phyloP scores from a whole-genome alignment of 2,329 filamentous ascomycete genomes.

The Pseudopithomyces maydicus region DNA sequence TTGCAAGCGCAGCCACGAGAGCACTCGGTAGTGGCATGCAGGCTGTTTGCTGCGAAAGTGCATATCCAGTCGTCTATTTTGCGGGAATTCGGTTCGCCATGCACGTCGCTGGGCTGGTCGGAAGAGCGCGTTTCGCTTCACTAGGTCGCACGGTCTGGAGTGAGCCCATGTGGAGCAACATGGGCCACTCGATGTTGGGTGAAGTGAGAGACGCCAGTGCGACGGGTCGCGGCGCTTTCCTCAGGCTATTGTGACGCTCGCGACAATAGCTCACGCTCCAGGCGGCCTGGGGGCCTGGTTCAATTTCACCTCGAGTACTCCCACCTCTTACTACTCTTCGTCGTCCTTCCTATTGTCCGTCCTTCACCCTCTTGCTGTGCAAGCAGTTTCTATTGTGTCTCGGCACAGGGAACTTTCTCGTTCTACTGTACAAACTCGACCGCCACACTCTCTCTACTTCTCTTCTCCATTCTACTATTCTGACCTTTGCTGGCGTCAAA shows the following conservation, averaged over 20 bases:
- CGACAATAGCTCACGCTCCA: slow-evolving; percentile 27
- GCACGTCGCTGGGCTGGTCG: slow-evolving; percentile 21
- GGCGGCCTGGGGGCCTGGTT: slow-evolving; percentile 10
- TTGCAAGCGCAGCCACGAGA: slow-evolving; percentile 23
- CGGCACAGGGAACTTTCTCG: slow-evolving; percentile 33
- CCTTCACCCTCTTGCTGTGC: slow-evolving; percentile 40
- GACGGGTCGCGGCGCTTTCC: slow-evolving; percentile 24
- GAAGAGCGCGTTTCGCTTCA: slow-evolving; percentile 37
- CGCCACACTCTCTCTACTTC: slow-evolving; percentile 13
- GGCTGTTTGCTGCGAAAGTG: slow-evolving; percentile 13
- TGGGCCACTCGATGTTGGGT: slow-evolving; percentile 38
- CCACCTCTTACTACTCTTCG: slow-evolving; percentile 14
- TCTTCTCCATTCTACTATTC: slow-evolving; percentile 17
- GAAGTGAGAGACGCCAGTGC: slow-evolving; percentile 31
- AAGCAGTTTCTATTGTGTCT: slow-evolving; percentile 36
- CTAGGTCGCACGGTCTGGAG: slow-evolving; percentile 22
- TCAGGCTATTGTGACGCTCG: slow-evolving; percentile 35
- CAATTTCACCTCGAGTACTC: slow-evolving; percentile 27
- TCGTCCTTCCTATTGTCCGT: slow-evolving; percentile 28
- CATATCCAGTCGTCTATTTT: slow-evolving; percentile 22
- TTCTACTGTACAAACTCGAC: slow-evolving; percentile 16
- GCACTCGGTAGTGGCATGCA: slow-evolving; percentile 21
- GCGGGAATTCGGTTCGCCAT: slow-evolving; percentile 18
- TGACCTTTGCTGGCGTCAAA: too few species aligned
- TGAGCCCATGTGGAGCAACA: slow-evolving; percentile 30